Conservation (phyloP, 768 basidiomycete species). For the Podaxis sp. region DNA sequence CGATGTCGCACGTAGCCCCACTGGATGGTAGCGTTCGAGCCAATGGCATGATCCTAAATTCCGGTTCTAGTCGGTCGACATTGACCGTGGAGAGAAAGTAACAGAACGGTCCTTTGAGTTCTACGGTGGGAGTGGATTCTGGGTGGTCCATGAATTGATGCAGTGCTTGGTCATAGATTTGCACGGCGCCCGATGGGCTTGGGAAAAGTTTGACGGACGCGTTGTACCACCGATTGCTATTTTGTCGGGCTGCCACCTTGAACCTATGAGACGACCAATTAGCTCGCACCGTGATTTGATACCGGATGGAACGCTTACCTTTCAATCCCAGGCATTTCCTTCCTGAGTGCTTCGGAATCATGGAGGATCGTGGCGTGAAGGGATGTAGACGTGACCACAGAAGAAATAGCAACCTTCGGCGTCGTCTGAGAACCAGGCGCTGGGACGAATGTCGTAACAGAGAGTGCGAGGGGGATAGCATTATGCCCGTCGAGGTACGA, state of each 20-base stretch:
- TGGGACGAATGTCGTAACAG: constrained; percentile 44
- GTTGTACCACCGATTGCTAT: constrained; percentile 70
- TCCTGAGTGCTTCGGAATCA: constrained; percentile 75
- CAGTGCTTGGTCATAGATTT: constrained; percentile 58
- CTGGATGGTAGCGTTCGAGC: constrained; percentile 42
- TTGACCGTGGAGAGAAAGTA: constrained; percentile 86
- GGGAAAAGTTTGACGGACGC: constrained; percentile 59
- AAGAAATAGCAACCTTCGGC: constrained; percentile 39
- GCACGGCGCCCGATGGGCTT: constrained; percentile 36
- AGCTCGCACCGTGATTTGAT: not conserved
- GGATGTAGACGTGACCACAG: constrained; percentile 83
- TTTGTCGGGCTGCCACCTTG: constrained; percentile 79
- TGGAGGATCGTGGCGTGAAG: constrained; percentile 84
- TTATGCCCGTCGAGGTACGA: constrained; percentile 42
- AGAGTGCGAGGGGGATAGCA: constrained; percentile 48
- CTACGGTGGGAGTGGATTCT: constrained; percentile 34
- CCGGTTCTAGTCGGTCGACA: constrained; percentile 82
- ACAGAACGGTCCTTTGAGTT: constrained; percentile 73
- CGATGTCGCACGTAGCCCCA: constrained; percentile 61
- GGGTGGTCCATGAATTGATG: constrained; percentile 45
- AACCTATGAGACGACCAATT: constrained; percentile 44
- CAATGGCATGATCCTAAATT: constrained; percentile 76
- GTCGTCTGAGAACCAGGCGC: constrained; percentile 24
- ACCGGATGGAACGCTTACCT: constrained; percentile 23
- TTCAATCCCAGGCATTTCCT: constrained; percentile 71